A percentile compares a stretch with the other conserved stretches of the same genome.
phyloP scores from a whole-genome alignment of 345 rosid genomes.

The Eucalyptus guilfoylei region DNA sequence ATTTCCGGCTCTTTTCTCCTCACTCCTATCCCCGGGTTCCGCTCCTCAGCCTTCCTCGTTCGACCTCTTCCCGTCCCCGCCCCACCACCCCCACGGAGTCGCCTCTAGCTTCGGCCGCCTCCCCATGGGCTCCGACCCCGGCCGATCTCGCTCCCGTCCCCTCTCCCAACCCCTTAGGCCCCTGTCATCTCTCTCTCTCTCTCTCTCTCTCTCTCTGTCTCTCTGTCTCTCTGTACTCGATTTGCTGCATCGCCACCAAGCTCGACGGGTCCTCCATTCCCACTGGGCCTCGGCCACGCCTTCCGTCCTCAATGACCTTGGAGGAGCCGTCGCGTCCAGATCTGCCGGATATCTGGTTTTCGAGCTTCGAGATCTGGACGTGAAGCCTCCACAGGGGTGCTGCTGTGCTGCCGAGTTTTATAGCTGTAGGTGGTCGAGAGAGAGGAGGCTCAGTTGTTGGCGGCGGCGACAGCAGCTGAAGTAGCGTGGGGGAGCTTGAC shows the following conservation, averaged over 20 bases:
- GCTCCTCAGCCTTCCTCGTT: no score
- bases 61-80: fast-evolving
- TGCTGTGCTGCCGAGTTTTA: not conserved
- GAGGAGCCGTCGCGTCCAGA: not conserved
- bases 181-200: not conserved
- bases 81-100: fast-evolving
- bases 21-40: no score
- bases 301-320: not conserved
- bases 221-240: fast-evolving
- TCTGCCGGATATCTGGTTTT: not conserved
- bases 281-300: not conserved
- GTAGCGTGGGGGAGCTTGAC: not conserved
- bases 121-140: no score
- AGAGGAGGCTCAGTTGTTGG: not conserved
- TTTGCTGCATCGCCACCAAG: not conserved
- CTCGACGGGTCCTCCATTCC: not conserved
- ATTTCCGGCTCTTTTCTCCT: no score
- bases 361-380: not conserved
- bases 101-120: no score
- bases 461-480: not conserved
- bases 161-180: not conserved
- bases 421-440: not conserved
- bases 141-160: no score
- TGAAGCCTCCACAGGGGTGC: not conserved
- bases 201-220: no score